Conservation (phyloP, 2,329 filamentous ascomycete genomes). For the Trichoderma simmonsii region DNA sequence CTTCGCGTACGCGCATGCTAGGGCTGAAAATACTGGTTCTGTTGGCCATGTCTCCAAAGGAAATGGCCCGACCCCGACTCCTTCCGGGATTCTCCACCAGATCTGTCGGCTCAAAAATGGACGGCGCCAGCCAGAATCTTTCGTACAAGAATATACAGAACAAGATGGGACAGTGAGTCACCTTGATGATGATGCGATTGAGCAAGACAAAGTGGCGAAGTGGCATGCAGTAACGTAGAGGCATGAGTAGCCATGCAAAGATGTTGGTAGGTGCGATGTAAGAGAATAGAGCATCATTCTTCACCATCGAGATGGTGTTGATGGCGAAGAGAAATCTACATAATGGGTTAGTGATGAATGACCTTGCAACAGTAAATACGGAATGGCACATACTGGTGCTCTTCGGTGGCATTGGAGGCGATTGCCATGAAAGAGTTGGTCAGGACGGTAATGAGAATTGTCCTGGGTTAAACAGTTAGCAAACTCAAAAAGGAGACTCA, state of each 20-base stretch:
- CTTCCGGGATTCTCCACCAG: constrained; percentile 69
- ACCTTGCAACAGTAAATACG: rapidly evolving
- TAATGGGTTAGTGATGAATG: constrained; percentile 16
- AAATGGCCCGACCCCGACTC: constrained; percentile 47
- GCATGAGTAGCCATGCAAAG: constrained; percentile 84
- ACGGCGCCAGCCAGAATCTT: constrained; percentile 69
- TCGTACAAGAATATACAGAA: constrained; percentile 88
- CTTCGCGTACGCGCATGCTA: constrained; percentile 69
- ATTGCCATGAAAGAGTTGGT: constrained; percentile 97
- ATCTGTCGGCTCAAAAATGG: constrained; percentile 79
- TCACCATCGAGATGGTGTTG: constrained; percentile 97
- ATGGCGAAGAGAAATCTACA: constrained; percentile 81
- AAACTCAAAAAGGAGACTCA: neutral
- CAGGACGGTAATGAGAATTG: constrained; percentile 90
- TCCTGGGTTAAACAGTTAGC: constrained; percentile 41
- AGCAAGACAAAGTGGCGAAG: constrained; percentile 78
- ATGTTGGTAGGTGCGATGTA: constrained; percentile 91
- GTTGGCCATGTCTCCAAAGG: constrained; percentile 55
- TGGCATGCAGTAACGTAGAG: constrained; percentile 74
- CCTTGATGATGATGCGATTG: constrained; percentile 88
- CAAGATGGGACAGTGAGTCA: constrained; percentile 83
- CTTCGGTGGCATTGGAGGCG: constrained; percentile 87
- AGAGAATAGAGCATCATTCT: constrained; percentile 93
- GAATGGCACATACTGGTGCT: constrained; percentile 60
- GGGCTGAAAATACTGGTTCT: constrained; percentile 70